Conservation (phyloP, 2,329 filamentous ascomycete genomes). For the Phialophora expanda region DNA sequence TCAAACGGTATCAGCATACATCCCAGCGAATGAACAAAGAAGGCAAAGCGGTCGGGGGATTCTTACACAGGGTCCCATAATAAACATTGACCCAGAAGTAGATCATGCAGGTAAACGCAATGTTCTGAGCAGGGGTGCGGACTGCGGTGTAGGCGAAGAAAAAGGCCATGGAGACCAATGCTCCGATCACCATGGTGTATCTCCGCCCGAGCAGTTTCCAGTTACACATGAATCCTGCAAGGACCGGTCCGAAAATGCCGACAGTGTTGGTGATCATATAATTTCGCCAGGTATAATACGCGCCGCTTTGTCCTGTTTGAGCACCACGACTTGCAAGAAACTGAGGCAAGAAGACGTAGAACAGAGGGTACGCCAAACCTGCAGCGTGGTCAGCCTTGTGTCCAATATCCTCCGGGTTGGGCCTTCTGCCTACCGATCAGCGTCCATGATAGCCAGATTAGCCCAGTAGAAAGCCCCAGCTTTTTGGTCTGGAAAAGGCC, state of each 20-base stretch:
- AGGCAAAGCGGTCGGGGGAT: not conserved
- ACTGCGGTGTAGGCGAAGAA: conserved; percentile 78
- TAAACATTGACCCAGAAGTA: conserved; percentile 70
- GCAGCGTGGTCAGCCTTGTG: not conserved
- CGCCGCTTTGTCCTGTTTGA: conserved; percentile 73
- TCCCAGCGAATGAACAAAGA: not conserved
- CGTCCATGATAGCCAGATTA: conserved; percentile 76
- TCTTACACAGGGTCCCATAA: conserved; percentile 58
- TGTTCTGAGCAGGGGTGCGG: conserved; percentile 64
- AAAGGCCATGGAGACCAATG: conserved; percentile 66
- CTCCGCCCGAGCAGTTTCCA: conserved; percentile 71
- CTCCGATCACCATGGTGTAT: conserved; percentile 70
- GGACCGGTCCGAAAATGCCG: conserved; percentile 72
- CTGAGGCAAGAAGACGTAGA: conserved; percentile 71
- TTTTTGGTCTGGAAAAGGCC: conserved; percentile 71
- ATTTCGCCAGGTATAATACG: conserved; percentile 77
- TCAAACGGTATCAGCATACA: not conserved
- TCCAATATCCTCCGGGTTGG: not conserved
- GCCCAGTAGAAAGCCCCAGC: conserved; percentile 56
- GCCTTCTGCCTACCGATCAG: conserved; percentile 58
- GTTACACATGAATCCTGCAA: conserved; percentile 74
- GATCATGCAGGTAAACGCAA: conserved; percentile 72
- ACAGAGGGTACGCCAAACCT: conserved; percentile 65
- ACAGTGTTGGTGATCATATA: conserved; percentile 76
- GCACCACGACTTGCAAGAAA: conserved; percentile 62